Conservation (phyloP, 2,329 filamentous ascomycete species). For the Stemphylium lycopersici region DNA sequence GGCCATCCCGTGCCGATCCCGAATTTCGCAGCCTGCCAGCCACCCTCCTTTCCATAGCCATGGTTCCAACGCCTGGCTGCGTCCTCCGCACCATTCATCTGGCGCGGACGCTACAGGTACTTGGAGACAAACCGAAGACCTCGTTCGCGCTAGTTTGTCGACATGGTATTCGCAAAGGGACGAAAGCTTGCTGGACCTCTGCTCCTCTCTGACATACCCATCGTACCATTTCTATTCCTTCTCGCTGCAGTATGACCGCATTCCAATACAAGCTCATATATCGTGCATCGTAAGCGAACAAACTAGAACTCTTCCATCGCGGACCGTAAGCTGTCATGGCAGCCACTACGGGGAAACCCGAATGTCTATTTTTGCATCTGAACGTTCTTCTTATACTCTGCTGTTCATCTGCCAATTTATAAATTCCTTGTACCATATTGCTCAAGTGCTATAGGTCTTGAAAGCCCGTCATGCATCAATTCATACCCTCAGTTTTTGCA, state of each 20-base stretch:
- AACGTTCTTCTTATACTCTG: neutral
- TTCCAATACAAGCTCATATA: slow-evolving; percentile 2
- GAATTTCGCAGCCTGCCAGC: neutral
- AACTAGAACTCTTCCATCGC: neutral
- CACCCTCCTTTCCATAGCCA: neutral
- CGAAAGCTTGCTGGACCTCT: too few species aligned
- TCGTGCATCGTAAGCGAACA: neutral
- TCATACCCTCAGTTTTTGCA: neutral
- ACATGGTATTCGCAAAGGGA: too few species aligned
- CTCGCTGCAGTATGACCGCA: neutral
- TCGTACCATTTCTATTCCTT: too few species aligned
- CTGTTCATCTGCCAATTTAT: too few species aligned
- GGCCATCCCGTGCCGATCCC: neutral
- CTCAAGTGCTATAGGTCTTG: neutral
- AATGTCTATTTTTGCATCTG: neutral
- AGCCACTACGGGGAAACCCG: neutral
- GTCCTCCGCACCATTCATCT: too few species aligned
- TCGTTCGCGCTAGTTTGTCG: too few species aligned
- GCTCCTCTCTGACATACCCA: too few species aligned
- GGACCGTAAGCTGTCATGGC: neutral
- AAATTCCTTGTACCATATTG: too few species aligned
- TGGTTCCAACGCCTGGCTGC: too few species aligned
- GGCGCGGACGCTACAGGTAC: too few species aligned
- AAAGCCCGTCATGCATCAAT: neutral
- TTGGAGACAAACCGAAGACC: too few species aligned